Evolutionary conservation across 768 basidiomycete genomes (phyloP), one percentile per base, ranked within the genome.

Genomic region (Tephrocybe sp.): DNA sequence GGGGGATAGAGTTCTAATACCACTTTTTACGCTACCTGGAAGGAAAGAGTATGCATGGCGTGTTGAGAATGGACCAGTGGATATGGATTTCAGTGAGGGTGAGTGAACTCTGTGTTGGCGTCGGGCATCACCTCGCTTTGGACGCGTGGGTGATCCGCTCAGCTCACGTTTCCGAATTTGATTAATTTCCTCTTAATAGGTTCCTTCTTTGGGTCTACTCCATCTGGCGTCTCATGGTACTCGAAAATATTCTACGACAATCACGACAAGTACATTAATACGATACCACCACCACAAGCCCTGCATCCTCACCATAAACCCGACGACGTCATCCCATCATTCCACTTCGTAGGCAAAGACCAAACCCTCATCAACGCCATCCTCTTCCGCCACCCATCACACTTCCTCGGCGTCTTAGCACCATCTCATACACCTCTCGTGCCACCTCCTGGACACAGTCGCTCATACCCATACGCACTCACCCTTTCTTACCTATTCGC

Each of bases 131-230:
- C 39, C 17, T 23, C 30, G 5, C 26, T 13, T 19, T 39, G 32
- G 31, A 40, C 26, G n/a, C 1, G 3, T n/a, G n/a, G n/a, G n/a
- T n/a, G n/a, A n/a, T n/a, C n/a, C n/a, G n/a, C n/a, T n/a, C n/a
- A n/a, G n/a, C n/a, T n/a, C n/a, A n/a, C n/a, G n/a, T n/a, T n/a
- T n/a, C n/a, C n/a, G n/a, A n/a, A n/a, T n/a, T n/a, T n/a, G n/a
- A n/a, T n/a, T n/a, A n/a, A n/a, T n/a, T n/a, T n/a, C n/a, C n/a
- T 26, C 6, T 40, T 13, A 38, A 12, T 53, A 81, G 81, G 78
- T 13, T 79, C 80, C 0, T 82, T 82, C 60, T 83, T 83, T 50
- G 82, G 82, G 5, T 79, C 80, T 7, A 61, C 72, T 0, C 74
- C 74, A 1, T 36, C 57, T 8, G 68, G 77, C 0, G 61, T 82